These are phyloP conservation scores for Colletotrichum lupini DNA, from an alignment of 2,329 filamentous ascomycete genomes.

Conservation along the genomic window DNA sequence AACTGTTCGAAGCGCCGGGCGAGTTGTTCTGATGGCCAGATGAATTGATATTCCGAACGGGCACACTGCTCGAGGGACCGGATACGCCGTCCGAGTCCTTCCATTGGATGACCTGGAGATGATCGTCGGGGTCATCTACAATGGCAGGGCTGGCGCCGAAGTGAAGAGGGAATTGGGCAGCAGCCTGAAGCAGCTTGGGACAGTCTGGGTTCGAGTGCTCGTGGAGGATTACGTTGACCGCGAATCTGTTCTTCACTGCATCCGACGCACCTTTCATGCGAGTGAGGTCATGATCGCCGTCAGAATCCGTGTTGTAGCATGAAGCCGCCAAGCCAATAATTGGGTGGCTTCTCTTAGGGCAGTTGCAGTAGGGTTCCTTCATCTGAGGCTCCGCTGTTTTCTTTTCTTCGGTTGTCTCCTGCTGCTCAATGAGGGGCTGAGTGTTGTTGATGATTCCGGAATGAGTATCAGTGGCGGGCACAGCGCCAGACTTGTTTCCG, in stretches of 20 bases:
- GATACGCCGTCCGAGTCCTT: neutral
- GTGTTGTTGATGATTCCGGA: neutral
- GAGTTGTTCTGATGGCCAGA: neutral
- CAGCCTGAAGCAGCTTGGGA: conserved; percentile 8
- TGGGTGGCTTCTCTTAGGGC: conserved; percentile 10
- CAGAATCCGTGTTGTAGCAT: neutral
- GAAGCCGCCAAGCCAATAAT: conserved; percentile 13
- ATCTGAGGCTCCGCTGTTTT: neutral
- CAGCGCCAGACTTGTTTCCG: too few relatives aligned
- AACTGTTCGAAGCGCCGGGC: too few relatives aligned
- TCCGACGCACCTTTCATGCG: neutral
- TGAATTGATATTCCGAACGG: neutral
- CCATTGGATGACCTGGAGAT: conserved; percentile 1
- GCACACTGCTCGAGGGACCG: neutral
- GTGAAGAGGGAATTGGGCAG: conserved; percentile 4
- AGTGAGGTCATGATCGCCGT: conserved; percentile 2
- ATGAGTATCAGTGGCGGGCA: neutral
- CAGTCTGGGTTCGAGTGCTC: conserved; percentile 17
- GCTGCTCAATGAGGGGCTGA: neutral
- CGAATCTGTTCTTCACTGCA: conserved; percentile 15
- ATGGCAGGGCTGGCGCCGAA: conserved; percentile 25
- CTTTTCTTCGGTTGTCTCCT: neutral
- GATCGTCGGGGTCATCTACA: neutral
- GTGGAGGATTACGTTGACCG: conserved; percentile 16
- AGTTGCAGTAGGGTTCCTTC: neutral